Evolutionary conservation across 2,329 filamentous ascomycete species (phyloP), one percentile per base, ranked within the genome.

Genomic region (Cladosporium oxysporum): DNA sequence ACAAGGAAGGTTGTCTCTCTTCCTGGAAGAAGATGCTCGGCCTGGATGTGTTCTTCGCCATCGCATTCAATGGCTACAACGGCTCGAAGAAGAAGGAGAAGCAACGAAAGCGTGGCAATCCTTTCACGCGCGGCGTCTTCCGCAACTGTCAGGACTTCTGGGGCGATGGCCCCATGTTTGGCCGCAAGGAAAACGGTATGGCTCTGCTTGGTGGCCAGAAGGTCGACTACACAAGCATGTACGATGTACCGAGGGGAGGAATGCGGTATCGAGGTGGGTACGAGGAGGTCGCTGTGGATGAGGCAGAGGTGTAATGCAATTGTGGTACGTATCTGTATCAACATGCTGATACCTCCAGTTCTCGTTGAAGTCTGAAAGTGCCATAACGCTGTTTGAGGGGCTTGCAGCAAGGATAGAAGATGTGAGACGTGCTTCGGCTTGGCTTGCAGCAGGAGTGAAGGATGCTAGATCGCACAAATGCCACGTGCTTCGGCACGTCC

Each of bases 81-180:
- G 83, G 76, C 81, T 83, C 70, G 62, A 79, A 79, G 83, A 82
- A 79, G 28, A 69, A 78, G 71, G 31, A 28, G 14, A 49, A 57
- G 31, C 29, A 23, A 37, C 31, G 58, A 2, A 69, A 69, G 69
- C 83, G 83, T 65, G 85, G 84, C 70, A 99, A 98, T 76, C 93
- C 93, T 0, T 99, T 94, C 78, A 94, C 89, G 66, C 85, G 88
- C 35, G 95, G 95, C 8, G 84, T 92, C 47, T 72, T 96, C n/a
- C 86, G 89, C 66, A 99, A 99, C 76, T 99, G 95, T 79, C 90
- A 87, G 70, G 96, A 99, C 78, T 99, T 99, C 77, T 98, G 93
- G 92, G 94, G 91, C 73, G 95, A 98, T 76, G 88, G 91, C 1
- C 89, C 91, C 2, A 91, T 94, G 0, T 78, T 96, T 21, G 94